Evolutionary conservation across 169 alveolate genomes (phyloP).

Genomic region (Perkinsus olseni): DNA sequence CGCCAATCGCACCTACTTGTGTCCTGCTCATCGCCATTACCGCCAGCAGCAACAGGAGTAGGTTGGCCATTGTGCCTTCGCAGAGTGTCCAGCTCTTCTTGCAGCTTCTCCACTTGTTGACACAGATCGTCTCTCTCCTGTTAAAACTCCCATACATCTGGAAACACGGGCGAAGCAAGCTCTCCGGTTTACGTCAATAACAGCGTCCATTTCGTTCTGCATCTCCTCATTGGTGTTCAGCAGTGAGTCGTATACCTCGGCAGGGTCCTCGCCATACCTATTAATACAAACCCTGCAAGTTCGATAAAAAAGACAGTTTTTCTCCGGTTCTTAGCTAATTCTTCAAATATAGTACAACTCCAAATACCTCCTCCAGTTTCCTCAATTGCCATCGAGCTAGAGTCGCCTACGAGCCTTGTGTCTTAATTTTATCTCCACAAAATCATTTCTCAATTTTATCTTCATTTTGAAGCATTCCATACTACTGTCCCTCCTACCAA

Average conservation of each 20-base stretch:
- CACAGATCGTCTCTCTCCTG: not conserved
- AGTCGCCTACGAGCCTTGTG: no score
- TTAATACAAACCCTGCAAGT: no score
- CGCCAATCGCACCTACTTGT: not conserved
- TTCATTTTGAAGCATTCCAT: no score
- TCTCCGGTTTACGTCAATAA: not conserved
- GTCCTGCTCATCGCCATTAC: not conserved
- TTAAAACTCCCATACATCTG: no score
- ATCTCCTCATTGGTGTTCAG: not conserved
- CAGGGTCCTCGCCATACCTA: not conserved
- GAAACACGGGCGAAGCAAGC: not conserved
- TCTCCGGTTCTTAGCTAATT: no score
- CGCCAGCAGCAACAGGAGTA: not conserved
- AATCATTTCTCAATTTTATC: no score
- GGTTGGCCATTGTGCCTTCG: not conserved
- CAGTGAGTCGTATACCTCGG: not conserved
- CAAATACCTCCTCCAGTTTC: no score
- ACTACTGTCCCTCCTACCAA: not conserved
- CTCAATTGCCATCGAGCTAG: no score
- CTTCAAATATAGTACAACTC: no score
- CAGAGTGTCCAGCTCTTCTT: not conserved
- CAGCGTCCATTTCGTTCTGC: not conserved
- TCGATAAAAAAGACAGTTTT: no score
- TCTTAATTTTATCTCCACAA: no score
- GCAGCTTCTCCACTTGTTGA: not conserved